Conservation (phyloP, 2,329 filamentous ascomycete genomes). For the Escovopsis sp. region DNA sequence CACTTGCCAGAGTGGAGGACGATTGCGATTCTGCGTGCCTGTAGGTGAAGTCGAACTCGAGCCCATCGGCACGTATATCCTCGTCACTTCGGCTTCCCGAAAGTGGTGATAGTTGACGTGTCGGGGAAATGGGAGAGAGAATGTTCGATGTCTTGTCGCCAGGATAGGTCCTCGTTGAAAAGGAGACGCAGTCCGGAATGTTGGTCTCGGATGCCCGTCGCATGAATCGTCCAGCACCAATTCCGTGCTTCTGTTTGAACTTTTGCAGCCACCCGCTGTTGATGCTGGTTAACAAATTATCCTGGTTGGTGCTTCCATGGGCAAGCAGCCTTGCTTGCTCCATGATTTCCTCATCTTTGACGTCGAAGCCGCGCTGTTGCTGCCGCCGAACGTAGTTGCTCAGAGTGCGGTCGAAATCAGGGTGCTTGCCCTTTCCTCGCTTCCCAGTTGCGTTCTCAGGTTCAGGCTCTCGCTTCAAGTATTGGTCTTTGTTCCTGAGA, state of each 20-base stretch:
- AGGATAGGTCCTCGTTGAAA: slow-evolving; percentile 25
- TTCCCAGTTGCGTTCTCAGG: slow-evolving; percentile 53
- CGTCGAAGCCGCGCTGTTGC: slow-evolving; percentile 56
- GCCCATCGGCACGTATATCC: slow-evolving; percentile 34
- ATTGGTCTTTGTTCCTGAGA: slow-evolving; percentile 85
- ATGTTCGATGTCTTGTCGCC: slow-evolving; percentile 32
- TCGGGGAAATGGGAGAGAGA: slow-evolving; percentile 61
- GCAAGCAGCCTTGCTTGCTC: slow-evolving; percentile 77
- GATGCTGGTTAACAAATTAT: slow-evolving; percentile 55
- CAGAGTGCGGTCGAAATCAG: slow-evolving; percentile 83
- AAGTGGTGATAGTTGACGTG: slow-evolving; percentile 49
- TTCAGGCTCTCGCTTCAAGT: slow-evolving; percentile 71
- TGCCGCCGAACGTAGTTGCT: slow-evolving; percentile 77
- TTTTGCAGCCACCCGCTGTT: slow-evolving; percentile 78
- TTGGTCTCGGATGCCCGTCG: slow-evolving; percentile 52
- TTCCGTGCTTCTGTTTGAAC: slow-evolving; percentile 78
- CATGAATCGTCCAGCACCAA: slow-evolving; percentile 33
- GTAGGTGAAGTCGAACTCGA: slow-evolving; percentile 20
- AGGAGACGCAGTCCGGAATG: slow-evolving; percentile 50
- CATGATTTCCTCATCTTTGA: slow-evolving; percentile 69
- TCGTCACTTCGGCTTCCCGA: slow-evolving; percentile 58
- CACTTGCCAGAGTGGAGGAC: slow-evolving; percentile 18
- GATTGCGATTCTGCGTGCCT: slow-evolving; percentile 21
- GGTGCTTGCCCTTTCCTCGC: slow-evolving; percentile 67
- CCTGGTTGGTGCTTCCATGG: slow-evolving; percentile 50